Base-by-base conservation (phyloP, 2,329 filamentous ascomycete genomes). In the Aspergillus costaricaensis region DNA sequence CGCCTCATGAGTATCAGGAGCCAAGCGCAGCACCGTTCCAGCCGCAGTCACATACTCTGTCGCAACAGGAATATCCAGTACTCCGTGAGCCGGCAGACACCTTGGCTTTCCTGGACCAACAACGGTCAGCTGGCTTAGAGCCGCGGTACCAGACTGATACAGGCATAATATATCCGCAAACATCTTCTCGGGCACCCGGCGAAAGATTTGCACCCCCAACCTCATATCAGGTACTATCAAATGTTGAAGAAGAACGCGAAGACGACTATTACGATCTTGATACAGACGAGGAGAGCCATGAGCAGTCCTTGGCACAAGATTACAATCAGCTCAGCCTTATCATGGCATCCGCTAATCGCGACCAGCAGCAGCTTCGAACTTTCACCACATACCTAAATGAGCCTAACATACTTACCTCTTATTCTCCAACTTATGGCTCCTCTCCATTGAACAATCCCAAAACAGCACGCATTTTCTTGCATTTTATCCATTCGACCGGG, bases 401-500 rank as follows among this genome's bases (percentile, higher is more conserved):
- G 58, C 74, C 78, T 1, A 80, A 81, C 57, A 68, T 81, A 9
- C 80, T 92, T 49, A 82, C 86, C 14, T 86, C 84, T 2, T 92
- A 93, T 67, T 82, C 83, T 43, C 88, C 89, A 5, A 86, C 86
- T 1, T 83, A 86, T 4, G 78, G 83, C 21, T 86, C 85, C 32
- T 89, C 88, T 41, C 93, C 95, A 32, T 79, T 97, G 27, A 91
- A 88, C 67, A 92, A 97, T 65, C 85, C 87, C 2, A 88, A 89
- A 64, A 94, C 91, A 10, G 89, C 91, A 14, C 85, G 88, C 30
- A 88, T 96, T 6, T 98, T 98, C 74, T 89, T 89, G 74, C 92
- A 98, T 76, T 98, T 97, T 74, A 87, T 98, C 50, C 90, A 92
- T 67, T 89, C 95, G 6, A 96, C 92, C 2, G 93, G 90, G 0